phyloP scores from a whole-genome alignment of 192 early-diverging fungal genomes.

The Backusella tarrabulga region DNA sequence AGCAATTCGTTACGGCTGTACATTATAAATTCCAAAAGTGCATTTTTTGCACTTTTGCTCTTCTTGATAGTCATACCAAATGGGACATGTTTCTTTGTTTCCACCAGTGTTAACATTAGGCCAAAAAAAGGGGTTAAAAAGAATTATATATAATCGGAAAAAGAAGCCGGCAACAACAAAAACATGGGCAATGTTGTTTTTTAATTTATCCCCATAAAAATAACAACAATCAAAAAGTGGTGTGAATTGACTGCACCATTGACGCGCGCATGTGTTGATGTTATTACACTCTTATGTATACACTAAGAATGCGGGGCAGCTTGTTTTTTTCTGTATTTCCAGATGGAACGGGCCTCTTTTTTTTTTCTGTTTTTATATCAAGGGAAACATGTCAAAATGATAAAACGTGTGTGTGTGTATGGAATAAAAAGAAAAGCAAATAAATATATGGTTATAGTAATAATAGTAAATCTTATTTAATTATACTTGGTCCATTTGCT shows the following conservation, averaged over 20 bases:
- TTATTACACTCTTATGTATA: not conserved
- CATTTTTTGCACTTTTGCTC: not conserved
- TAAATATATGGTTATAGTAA: too few relatives aligned
- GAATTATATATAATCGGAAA: not conserved
- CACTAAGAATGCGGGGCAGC: not conserved
- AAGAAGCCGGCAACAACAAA: not conserved
- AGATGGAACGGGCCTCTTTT: not conserved
- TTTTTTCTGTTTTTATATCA: not conserved
- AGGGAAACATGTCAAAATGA: too few relatives aligned
- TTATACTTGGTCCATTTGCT: not conserved
- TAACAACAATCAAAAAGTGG: not conserved
- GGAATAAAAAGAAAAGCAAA: too few relatives aligned
- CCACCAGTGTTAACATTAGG: not conserved
- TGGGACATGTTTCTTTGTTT: not conserved
- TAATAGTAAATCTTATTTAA: too few relatives aligned
- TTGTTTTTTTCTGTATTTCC: not conserved
- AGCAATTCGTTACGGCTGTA: not conserved
- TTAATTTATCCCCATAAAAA: not conserved
- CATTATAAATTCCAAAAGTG: not conserved
- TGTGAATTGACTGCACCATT: not conserved
- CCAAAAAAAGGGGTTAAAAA: not conserved
- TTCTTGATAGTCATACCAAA: conserved; percentile 4
- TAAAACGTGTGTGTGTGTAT: too few relatives aligned
- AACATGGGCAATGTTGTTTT: not conserved
- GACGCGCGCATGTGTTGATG: not conserved